phyloP scores from a whole-genome alignment of 2,329 filamentous ascomycete species.

The Trichoderma atrobrunneum region DNA sequence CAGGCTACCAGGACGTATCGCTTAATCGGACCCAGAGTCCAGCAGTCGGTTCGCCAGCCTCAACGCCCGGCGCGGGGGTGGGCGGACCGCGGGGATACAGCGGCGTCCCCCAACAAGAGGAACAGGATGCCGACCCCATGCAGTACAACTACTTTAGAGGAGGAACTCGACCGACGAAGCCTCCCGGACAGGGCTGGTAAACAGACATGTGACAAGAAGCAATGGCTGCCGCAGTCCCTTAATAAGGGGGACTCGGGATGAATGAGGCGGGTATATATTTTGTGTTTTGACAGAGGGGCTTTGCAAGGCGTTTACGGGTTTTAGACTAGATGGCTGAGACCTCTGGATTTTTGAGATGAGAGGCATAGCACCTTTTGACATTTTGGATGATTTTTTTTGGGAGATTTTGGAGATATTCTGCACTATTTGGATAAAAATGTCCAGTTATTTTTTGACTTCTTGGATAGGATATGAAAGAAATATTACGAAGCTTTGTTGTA shows the following conservation, averaged over 20 bases:
- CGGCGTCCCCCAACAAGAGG: constrained; percentile 54
- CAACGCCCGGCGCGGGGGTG: constrained; percentile 40
- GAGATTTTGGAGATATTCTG: background rate
- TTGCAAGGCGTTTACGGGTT: constrained; percentile 23
- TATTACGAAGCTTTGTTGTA: background rate
- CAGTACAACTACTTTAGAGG: constrained; percentile 59
- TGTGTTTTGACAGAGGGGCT: constrained; percentile 11
- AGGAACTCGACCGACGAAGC: constrained; percentile 28
- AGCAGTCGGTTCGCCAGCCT: constrained; percentile 20
- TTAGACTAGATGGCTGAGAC: constrained; percentile 16
- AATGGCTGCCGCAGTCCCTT: background rate
- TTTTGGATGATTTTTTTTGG: background rate
- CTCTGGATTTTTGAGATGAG: background rate
- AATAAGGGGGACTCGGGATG: background rate
- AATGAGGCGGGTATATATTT: background rate
- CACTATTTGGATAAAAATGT: background rate
- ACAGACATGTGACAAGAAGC: background rate
- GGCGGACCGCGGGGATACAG: constrained; percentile 60
- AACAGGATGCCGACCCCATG: constrained; percentile 40
- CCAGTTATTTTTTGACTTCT: background rate
- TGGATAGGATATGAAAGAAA: constrained; percentile 11
- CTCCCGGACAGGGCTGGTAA: constrained; percentile 42
- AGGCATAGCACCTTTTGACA: background rate
- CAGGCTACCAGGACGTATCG: constrained; percentile 25
- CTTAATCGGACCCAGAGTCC: constrained; percentile 23